A percentile compares a stretch with the other conserved stretches of the same genome.
Evolutionary conservation across 768 basidiomycete genomes (phyloP).

Genomic region (Rhodotorula babjevae): DNA sequence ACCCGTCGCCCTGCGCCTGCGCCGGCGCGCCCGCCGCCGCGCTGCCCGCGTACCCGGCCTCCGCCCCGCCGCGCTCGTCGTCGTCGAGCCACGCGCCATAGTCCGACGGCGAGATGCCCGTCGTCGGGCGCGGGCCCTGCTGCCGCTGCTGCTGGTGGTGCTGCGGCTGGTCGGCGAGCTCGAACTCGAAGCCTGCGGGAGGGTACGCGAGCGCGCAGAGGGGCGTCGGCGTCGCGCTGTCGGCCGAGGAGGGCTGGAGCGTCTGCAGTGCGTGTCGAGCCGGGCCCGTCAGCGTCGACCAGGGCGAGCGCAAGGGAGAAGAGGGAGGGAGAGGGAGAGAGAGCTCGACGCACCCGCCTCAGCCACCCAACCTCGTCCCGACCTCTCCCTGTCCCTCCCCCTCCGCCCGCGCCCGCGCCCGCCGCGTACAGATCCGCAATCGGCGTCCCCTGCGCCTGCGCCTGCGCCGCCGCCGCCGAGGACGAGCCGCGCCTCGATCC

Average conservation of each 20-base stretch:
- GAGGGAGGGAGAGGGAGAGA: too few species aligned
- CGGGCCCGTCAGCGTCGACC: too few species aligned
- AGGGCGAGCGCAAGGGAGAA: too few species aligned
- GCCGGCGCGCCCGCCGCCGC: not conserved
- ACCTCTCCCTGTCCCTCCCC: not conserved
- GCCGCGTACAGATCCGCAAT: constrained; percentile 17
- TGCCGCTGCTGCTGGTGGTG: too few species aligned
- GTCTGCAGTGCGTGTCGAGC: not conserved
- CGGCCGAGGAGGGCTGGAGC: not conserved
- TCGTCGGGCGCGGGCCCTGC: not conserved
- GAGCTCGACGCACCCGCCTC: constrained; percentile 1
- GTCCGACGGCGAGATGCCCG: constrained; percentile 8
- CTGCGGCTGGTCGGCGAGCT: too few species aligned
- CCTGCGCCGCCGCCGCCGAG: not conserved
- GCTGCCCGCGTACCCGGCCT: not conserved
- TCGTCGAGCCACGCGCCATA: constrained; percentile 18
- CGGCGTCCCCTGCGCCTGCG: constrained; percentile 1
- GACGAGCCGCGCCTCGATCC: not conserved
- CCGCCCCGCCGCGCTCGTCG: not conserved
- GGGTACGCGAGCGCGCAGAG: not conserved
- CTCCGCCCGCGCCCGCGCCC: not conserved
- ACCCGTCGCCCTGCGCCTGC: not conserved
- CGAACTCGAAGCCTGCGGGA: not conserved
- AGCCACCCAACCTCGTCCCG: constrained; percentile 13
- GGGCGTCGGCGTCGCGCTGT: too few species aligned